These are phyloP conservation scores for Lepiota venenata DNA, from an alignment of 768 basidiomycete species.

Conservation along the genomic window DNA sequence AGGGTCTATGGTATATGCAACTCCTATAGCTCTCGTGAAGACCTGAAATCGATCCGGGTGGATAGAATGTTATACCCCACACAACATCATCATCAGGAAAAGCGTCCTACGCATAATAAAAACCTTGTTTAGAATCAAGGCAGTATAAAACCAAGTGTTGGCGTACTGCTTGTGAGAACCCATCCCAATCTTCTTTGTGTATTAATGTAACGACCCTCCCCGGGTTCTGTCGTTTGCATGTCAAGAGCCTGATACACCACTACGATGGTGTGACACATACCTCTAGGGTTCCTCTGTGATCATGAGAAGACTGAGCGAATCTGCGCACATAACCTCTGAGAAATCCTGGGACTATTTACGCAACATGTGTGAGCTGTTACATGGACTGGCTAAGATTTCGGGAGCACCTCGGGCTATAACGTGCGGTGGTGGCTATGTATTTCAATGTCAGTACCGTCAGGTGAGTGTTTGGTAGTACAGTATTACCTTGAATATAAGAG, in stretches of 20 bases:
- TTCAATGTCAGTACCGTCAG: background rate
- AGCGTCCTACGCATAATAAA: conserved; percentile 43
- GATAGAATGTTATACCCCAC: conserved; percentile 58
- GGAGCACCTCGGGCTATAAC: conserved; percentile 58
- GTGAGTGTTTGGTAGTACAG: background rate
- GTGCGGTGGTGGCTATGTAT: conserved; percentile 75
- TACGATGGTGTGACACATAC: conserved; percentile 29
- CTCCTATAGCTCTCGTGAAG: conserved; percentile 38
- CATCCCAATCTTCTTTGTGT: conserved; percentile 85
- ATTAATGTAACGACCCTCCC: conserved; percentile 90
- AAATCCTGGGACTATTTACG: conserved; percentile 63
- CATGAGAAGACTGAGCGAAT: conserved; percentile 89
- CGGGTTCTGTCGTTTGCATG: conserved; percentile 50
- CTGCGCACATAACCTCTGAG: conserved; percentile 88
- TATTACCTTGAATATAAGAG: conserved; percentile 84
- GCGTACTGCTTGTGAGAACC: conserved; percentile 63
- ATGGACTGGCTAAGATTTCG: background rate
- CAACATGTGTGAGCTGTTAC: background rate
- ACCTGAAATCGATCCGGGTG: background rate
- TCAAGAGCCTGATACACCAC: background rate
- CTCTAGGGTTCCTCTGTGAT: conserved; percentile 89
- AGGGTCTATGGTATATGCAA: conserved; percentile 88
- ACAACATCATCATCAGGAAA: conserved; percentile 75
- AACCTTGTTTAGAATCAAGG: too few relatives aligned
- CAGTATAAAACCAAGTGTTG: background rate